Conservation (phyloP, 192 early-diverging fungal species). For the Dimargaris xerosporica region DNA sequence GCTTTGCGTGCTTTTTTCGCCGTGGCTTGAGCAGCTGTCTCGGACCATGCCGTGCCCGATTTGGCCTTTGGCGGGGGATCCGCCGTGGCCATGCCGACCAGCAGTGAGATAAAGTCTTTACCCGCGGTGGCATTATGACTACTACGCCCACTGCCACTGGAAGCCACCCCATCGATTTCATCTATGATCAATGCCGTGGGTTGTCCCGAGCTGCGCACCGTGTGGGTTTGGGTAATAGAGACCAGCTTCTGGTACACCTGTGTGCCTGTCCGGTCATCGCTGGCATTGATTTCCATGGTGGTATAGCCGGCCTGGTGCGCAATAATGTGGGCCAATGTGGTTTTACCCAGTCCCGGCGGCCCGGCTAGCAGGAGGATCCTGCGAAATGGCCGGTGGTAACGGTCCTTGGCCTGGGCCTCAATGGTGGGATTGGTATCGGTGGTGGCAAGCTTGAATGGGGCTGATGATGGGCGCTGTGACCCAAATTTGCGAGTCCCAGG, state of each 20-base stretch:
- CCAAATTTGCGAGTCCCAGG: not conserved
- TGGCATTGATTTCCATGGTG: conserved; percentile 88
- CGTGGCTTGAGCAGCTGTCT: not conserved
- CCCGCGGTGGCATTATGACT: not conserved
- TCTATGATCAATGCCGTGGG: conserved; percentile 85
- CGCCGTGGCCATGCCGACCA: conserved; percentile 46
- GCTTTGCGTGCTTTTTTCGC: conserved; percentile 1
- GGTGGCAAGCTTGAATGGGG: not conserved
- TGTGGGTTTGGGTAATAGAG: conserved; percentile 62
- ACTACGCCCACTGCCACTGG: conserved; percentile 52
- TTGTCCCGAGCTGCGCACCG: conserved; percentile 38
- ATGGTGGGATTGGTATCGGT: not conserved
- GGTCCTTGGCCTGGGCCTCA: conserved; percentile 13
- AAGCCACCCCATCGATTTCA: conserved; percentile 85
- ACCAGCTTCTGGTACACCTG: conserved; percentile 55
- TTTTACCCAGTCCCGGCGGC: conserved; percentile 91
- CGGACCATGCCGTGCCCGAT: not conserved
- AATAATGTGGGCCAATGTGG: conserved; percentile 87
- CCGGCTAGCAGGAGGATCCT: conserved; percentile 64
- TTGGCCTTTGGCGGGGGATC: conserved; percentile 14
- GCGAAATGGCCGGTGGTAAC: conserved; percentile 24
- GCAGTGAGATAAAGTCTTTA: conserved; percentile 52
- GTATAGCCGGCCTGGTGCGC: conserved; percentile 84
- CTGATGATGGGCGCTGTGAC: no score
- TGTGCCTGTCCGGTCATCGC: conserved; percentile 84